A percentile compares a stretch with the other conserved stretches of the same genome.
These are phyloP conservation scores for Malassezia obtusa DNA, from an alignment of 1,284 basidiomycete genomes.

Conservation along the genomic window DNA sequence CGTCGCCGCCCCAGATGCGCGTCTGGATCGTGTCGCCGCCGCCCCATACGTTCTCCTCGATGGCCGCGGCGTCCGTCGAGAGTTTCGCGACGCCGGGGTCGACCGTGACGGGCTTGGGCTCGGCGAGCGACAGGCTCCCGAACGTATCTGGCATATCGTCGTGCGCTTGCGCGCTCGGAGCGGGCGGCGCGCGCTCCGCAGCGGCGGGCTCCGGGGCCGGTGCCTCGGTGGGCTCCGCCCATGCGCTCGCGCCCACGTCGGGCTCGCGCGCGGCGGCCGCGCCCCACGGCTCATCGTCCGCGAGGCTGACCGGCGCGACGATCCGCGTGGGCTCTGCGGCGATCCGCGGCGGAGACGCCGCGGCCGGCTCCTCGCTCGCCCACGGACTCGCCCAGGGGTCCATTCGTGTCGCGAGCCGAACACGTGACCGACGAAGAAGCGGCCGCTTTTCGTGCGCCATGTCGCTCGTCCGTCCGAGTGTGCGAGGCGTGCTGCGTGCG, in stretches of 20 bases:
- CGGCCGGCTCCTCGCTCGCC: neutral
- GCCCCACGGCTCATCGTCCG: constrained; percentile 1
- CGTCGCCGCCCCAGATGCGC: neutral
- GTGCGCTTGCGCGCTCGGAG: too few relatives aligned
- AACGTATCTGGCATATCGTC: neutral
- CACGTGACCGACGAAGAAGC: neutral
- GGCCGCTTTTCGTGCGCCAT: neutral
- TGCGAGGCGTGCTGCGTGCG: neutral
- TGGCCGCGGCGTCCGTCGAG: constrained; percentile 5
- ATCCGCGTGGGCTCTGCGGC: neutral
- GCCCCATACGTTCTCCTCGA: constrained; percentile 16
- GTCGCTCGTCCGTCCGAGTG: neutral
- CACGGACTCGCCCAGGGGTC: constrained; percentile 18
- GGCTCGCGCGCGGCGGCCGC: neutral
- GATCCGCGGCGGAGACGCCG: neutral
- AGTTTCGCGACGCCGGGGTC: constrained; percentile 4
- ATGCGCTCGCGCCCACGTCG: neutral
- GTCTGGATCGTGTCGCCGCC: constrained; percentile 8
- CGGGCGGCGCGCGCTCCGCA: too few relatives aligned
- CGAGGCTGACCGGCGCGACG: neutral
- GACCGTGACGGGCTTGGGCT: neutral
- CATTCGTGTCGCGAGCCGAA: constrained; percentile 2
- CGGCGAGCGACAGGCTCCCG: neutral
- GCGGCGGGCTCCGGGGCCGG: too few relatives aligned
- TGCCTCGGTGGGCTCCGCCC: neutral